Evolutionary conservation across 1,284 basidiomycete genomes (phyloP).

Genomic region (Heterobasidion occidentale): DNA sequence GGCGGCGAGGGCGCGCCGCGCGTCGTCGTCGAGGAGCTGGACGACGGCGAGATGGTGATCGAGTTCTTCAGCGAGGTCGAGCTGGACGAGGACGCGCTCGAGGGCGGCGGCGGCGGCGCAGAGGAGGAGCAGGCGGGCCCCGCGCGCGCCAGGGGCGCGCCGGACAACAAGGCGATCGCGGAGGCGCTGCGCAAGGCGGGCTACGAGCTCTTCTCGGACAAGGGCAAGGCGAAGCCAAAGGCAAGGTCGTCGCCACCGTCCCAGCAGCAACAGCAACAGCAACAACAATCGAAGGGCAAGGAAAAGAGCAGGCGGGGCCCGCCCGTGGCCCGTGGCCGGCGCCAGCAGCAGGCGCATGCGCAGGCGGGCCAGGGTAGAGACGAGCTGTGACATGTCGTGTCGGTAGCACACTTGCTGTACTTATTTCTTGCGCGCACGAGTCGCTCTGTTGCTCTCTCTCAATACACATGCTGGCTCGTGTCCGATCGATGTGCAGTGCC

Average conservation of each 20-base stretch:
- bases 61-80: constrained; percentile 46
- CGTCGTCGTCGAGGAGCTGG: constrained; percentile 31
- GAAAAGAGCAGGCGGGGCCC: background rate
- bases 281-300: constrained; percentile 12
- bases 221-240: constrained; percentile 15
- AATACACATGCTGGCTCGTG: too few species aligned
- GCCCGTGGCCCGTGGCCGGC: background rate
- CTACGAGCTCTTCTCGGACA: constrained; percentile 24
- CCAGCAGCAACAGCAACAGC: background rate
- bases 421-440: constrained; percentile 19
- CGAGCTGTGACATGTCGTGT: constrained; percentile 28
- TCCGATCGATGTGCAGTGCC: too few species aligned
- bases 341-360: constrained; percentile 5
- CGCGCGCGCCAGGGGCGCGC: constrained; percentile 15
- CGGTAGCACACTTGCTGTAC: background rate
- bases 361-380: constrained; percentile 23
- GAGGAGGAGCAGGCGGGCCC: background rate
- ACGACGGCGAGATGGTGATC: constrained; percentile 47
- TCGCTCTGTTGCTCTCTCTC: background rate
- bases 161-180: constrained; percentile 25
- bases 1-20: constrained; percentile 17
- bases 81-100: constrained; percentile 20
- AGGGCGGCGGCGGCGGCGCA: constrained; percentile 14
- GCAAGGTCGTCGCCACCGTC: background rate
- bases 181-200: constrained; percentile 35